Evolutionary conservation across 768 basidiomycete genomes (phyloP), one percentile per base, ranked within the genome.

Genomic region (Leccinum variicolor): DNA sequence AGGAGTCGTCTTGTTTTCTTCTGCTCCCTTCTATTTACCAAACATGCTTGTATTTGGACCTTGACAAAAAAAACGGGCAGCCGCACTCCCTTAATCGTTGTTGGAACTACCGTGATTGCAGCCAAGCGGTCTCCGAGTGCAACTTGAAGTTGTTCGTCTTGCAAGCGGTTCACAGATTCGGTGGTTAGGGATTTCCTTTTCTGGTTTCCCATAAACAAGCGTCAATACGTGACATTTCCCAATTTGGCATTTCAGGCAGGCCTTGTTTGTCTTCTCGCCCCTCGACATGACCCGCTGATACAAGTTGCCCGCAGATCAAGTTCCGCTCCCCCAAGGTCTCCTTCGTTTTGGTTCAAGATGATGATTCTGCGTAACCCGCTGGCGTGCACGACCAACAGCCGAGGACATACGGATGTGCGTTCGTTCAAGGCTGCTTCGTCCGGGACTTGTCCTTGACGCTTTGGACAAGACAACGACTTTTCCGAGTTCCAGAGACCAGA

Each of bases 401-500:
- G 10, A 75, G 83, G 65, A 81, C 82, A 19, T 92, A 85, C 74
- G 91, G 91, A 58, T 92, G 90, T 90, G 63, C 64, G 87, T 79
- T 41, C 39, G 13, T 23, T 33, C 45, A 28, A n/a, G 19, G 1
- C 36, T 25, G 43, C 31, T 66, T 48, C 21, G 26, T 31, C 29
- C 11, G 21, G 9, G 56, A 41, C 39, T 11, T 55, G 9, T 39
- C 52, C 36, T 21, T 62, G 21, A 65, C 57, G 14, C 26, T 52
- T 75, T 54, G 75, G 31, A 21, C n/a, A 79, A 79, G 81, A 82
- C 64, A 83, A 84, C 57, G 86, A 90, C 64, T 84, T 84, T 66
- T 81, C 84, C 11, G 84, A 89, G 39, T 94, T 92, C 66, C 73
- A 74, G 60, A 75, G 86, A 58, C 90, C 92, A 9, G 90, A 92